Evolutionary conservation across 208 protist species (phyloP), one percentile per base, ranked within the genome.

Genomic region (Wallacemonas sp.): DNA sequence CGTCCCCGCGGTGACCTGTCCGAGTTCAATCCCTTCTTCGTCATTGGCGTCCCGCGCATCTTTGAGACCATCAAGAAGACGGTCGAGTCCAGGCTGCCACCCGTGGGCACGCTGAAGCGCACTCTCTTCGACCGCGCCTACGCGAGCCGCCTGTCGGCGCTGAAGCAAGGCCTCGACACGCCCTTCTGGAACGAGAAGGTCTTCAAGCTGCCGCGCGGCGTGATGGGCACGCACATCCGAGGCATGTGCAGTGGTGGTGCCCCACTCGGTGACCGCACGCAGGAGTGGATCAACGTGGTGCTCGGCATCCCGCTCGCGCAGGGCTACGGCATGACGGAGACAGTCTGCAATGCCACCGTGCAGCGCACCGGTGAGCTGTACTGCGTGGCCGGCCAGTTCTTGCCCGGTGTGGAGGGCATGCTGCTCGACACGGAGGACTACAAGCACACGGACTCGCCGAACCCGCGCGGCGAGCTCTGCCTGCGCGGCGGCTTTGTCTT

Each of bases 281-380:
- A 96, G 62, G 86, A 95, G 57, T 97, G 86, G 72, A 57, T 98
- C 1, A 87, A 85, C 65, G 86, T 94, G 18, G 78, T 91, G 16
- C 63, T 97, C 20, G 80, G 87, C 54, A 44, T 70, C 49, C 57
- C 57, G 20, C 70, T 97, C 25, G 76, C 82, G 54, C 89, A 97
- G 72, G 92, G 92, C 29, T 98, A 95, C 76, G 94, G 87, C 41
- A 74, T 97, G 59, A 98, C 94, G 22, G 92, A 98, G 72, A 95
- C 94, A 0, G 78, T 82, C 33, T 91, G 86, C 79, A 82, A 84
- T 64, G 83, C 65, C 18, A 57, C 63, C 3, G 77, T 96, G 66
- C 86, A 94, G 74, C 76, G 72, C 44, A 70, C 59, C 11, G 82
- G 87, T 16, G 87, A 95, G 63, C 70, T 92, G 41, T 42, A 67